Evolutionary conservation across 202 grass and related monocot genomes (phyloP), one percentile per base, ranked within the genome.

Genomic region (Panicum hallii): DNA sequence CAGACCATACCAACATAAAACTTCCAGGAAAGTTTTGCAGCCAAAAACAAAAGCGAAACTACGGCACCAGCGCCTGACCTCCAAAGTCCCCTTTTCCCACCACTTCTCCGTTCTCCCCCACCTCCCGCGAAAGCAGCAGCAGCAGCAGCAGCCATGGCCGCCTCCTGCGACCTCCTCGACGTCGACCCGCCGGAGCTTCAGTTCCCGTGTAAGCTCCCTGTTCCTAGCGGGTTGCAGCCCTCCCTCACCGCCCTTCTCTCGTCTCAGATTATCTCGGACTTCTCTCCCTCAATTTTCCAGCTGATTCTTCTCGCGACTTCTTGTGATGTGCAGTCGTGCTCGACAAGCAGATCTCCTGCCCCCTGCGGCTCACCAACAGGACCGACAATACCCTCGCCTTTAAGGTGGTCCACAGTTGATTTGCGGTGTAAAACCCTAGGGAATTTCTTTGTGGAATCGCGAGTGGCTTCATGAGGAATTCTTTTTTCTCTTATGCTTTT

Each of bases 311-410:
- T 46, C 72, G 9, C 81, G 10, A 82, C 86, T 82, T 82, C n/a
- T 70, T 69, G 74, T 19, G 17, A 14, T 77, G 77, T 83, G 50
- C 54, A 99, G 97, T 99, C 70, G 91, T 97, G 36, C 89, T 99
- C 50, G 85, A 90, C 75, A 99, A 94, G 74, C 97, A 97, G 93
- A 97, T 99, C 90, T 93, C 97, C 58, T 99, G 88, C 73, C 91
- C 91, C 55, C 86, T 99, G 50, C 92, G 87, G 85, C 83, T 99
- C 66, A 49, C 80, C 71, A 99, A 97, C 79, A 99, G 70, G 65
- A 88, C 87, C 20, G 88, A 91, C 44, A 86, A 83, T 42, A 90
- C 84, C n/a, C 78, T 99, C 19, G 97, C 97, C 78, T 99, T 99
- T 74, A 99, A 99, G 97, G 97, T 99, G 88, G 45, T 84, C 69